Evolutionary conservation across 1,284 basidiomycete genomes (phyloP), one percentile per base, ranked within the genome.

Genomic region (Stygiomarasmius scandens): DNA sequence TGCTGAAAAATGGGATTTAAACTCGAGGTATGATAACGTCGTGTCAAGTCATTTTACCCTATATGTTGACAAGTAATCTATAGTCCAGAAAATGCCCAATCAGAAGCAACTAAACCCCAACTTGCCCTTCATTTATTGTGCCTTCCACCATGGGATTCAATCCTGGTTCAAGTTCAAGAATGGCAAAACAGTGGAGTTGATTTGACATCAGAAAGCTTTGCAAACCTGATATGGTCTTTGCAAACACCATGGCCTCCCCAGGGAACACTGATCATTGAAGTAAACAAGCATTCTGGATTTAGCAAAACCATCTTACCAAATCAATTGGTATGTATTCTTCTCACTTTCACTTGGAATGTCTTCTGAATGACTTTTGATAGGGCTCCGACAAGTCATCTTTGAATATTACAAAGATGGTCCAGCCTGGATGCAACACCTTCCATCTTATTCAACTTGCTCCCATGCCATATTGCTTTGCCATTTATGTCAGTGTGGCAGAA

Each of bases 171-270:
- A 32, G 5, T 32, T 5, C 6, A 32, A 6, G 29, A 32, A 12
- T 32, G 29, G 29, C 29, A 32, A 12, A 32, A 32, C 5, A 32
- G 6, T 12, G 29, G 5, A 12, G 29, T 32, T 32, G 29, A 32
- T 5, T 12, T 70, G 49, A 57, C 70, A 22, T 64, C 71, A 14
- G 69, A 66, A 51, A 70, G 69, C 1, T 53, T 78, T 20, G 68
- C 75, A 5, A 58, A 60, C 6, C 12, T 36, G 20, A 69, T 69
- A 23, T 56, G 81, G 19, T 66, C 69, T 55, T 58, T 79, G 8
- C 56, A 68, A 57, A 73, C 75, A n/a, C 60, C 64, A 43, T 85
- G 84, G 84, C 84, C 84, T 24, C 46, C 62, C 3, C 63, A 66
- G 45, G 81, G 81, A 8, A 69, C 74, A 49, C 69, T 85, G 23